A percentile compares a stretch with the other conserved stretches of the same genome.
phyloP scores from a whole-genome alignment of 208 protist genomes.

The Leishmania arabica region DNA sequence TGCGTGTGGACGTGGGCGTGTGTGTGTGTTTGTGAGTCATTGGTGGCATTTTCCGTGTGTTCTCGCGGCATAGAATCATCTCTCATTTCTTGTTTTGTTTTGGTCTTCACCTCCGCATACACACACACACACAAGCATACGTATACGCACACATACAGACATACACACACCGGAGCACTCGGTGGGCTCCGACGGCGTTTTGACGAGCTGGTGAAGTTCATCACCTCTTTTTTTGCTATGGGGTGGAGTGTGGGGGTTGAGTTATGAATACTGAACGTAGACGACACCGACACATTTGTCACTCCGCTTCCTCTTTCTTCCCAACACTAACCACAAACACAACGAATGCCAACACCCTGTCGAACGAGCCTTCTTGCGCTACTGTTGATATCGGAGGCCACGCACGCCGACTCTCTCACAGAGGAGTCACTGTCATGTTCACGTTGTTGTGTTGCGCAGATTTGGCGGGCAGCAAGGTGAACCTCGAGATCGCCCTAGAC shows the following conservation, averaged over 20 bases:
- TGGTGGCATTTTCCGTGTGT: background rate
- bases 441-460: constrained; percentile 79
- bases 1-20: background rate
- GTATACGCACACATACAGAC: background rate
- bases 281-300: background rate
- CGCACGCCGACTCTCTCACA: background rate
- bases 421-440: constrained; percentile 46
- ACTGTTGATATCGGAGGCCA: background rate
- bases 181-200: too few species aligned
- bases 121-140: background rate
- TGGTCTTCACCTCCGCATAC: background rate
- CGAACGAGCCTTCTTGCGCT: background rate
- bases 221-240: background rate
- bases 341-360: background rate
- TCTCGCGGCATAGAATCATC: background rate
- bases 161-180: background rate
- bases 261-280: background rate
- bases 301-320: background rate
- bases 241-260: background rate
- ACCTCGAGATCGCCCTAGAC: constrained; percentile 69
- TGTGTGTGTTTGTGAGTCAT: background rate
- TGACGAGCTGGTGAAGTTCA: background rate
- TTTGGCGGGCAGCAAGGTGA: constrained; percentile 77
- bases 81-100: background rate
- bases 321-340: background rate